phyloP scores from a whole-genome alignment of 2,329 filamentous ascomycete species.

The Diaporthe amygdali region DNA sequence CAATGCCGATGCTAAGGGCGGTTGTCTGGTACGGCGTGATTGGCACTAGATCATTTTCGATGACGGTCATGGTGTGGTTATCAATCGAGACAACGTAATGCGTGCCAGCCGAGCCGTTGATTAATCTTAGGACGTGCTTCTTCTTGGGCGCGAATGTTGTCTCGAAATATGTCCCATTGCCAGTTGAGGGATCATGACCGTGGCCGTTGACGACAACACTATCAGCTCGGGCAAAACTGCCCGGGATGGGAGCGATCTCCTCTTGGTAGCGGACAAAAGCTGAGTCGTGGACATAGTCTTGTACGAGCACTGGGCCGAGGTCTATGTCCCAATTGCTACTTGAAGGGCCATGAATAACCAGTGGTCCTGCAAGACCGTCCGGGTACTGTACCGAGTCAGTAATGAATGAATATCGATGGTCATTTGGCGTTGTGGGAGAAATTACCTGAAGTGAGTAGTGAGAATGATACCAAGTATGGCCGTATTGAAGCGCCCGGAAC shows the following conservation, averaged over 20 bases:
- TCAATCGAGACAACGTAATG: conserved; percentile 47
- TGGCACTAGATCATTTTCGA: conserved; percentile 51
- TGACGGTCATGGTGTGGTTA: conserved; percentile 50
- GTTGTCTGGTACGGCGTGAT: conserved; percentile 40
- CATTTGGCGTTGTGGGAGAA: conserved; percentile 26
- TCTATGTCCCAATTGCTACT: conserved; percentile 53
- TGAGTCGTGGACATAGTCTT: conserved; percentile 50
- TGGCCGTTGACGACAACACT: conserved; percentile 45
- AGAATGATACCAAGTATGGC: conserved; percentile 44
- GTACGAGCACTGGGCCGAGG: conserved; percentile 50
- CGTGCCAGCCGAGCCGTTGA: conserved; percentile 50
- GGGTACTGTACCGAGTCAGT: conserved; percentile 36
- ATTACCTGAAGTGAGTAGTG: conserved; percentile 44
- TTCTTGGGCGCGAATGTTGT: conserved; percentile 38
- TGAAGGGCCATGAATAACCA: conserved; percentile 53
- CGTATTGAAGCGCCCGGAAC: conserved; percentile 42
- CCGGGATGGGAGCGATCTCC: conserved; percentile 21
- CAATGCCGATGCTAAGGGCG: conserved; percentile 31
- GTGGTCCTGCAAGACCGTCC: conserved; percentile 53
- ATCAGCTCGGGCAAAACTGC: conserved; percentile 27
- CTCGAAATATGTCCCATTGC: conserved; percentile 24
- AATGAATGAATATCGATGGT: conserved; percentile 18
- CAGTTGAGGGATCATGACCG: conserved; percentile 25
- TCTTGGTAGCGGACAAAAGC: conserved; percentile 28
- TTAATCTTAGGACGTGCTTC: conserved; percentile 46